These are phyloP conservation scores for Centrapalus pauciflorus DNA, from an alignment of 129 eudicot genomes.

Conservation along the genomic window DNA sequence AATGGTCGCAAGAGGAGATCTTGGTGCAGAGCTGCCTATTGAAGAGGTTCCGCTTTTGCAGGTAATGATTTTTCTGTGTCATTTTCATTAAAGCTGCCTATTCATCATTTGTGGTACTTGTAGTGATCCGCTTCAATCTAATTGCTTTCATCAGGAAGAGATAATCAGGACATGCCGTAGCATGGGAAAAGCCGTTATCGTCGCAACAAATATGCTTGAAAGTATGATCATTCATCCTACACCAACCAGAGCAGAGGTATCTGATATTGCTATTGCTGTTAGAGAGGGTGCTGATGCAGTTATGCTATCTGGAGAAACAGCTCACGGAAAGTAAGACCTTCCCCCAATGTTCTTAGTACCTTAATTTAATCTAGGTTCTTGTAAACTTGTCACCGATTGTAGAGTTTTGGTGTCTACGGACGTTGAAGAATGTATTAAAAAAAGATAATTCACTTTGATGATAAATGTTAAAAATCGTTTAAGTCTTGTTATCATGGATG, in stretches of 20 bases:
- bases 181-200: slow-evolving; percentile 96
- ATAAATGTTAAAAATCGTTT: no score
- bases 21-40: slow-evolving; percentile 96
- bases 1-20: slow-evolving; percentile 98
- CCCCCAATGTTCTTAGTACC: neutral
- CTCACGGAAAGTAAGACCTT: slow-evolving; percentile 84
- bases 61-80: slow-evolving; percentile 35
- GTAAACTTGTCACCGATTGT: neutral
- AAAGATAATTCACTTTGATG: no score
- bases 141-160: slow-evolving; percentile 55
- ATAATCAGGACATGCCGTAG: slow-evolving; percentile 78
- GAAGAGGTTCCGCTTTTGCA: slow-evolving; percentile 98
- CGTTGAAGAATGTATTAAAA: neutral
- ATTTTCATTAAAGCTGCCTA: neutral
- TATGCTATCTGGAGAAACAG: slow-evolving; percentile 99
- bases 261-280: slow-evolving; percentile 97
- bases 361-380: neutral
- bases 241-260: slow-evolving; percentile 95
- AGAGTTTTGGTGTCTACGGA: neutral
- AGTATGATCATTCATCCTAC: slow-evolving; percentile 98
- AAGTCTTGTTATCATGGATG: neutral
- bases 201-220: slow-evolving; percentile 97
- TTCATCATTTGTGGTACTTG: neutral
- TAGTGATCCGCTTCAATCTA: slow-evolving; percentile 4
- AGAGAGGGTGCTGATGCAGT: slow-evolving; percentile 96